Percentiles rank a stretch among this genome's conserved stretches.
phyloP scores from a whole-genome alignment of 768 basidiomycete genomes.

The Rhodotorula paludigena region DNA sequence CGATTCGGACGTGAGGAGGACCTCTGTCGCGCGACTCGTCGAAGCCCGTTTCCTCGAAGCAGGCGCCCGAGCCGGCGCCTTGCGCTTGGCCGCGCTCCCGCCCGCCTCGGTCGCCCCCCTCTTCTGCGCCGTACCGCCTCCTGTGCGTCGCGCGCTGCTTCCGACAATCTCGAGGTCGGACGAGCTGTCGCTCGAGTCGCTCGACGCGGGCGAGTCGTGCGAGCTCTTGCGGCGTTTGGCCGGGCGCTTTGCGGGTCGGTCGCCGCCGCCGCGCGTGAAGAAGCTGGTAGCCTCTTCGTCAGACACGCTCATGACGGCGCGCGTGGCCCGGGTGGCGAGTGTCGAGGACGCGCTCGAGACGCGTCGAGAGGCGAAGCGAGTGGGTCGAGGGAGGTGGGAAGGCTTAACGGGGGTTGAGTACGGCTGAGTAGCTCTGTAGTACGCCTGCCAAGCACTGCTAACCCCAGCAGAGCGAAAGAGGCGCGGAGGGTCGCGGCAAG shows the following conservation, averaged over 20 bases:
- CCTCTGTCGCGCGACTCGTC: too few relatives aligned
- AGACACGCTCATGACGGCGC: background rate
- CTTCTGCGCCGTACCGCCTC: background rate
- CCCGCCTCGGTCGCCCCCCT: background rate
- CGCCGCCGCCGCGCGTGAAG: background rate
- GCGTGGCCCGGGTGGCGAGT: too few relatives aligned
- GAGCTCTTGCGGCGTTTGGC: conserved; percentile 4
- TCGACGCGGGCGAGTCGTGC: background rate
- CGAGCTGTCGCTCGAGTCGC: background rate
- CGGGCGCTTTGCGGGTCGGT: background rate
- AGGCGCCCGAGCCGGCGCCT: background rate
- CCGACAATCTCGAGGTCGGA: conserved; percentile 13
- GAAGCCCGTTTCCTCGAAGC: too few relatives aligned
- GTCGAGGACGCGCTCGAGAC: too few relatives aligned
- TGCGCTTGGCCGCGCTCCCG: background rate
- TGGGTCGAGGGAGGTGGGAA: too few relatives aligned
- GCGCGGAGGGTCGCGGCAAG: too few relatives aligned
- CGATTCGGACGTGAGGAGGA: background rate
- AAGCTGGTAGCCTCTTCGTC: conserved; percentile 1
- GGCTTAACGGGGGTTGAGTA: too few relatives aligned
- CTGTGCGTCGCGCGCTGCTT: too few relatives aligned
- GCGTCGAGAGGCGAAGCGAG: too few relatives aligned
- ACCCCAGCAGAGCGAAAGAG: background rate
- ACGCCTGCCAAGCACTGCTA: background rate
- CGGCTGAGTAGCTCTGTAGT: too few relatives aligned